These are phyloP conservation scores for Auricularia auricula-judae DNA, from an alignment of 768 basidiomycete species.

Conservation along the genomic window DNA sequence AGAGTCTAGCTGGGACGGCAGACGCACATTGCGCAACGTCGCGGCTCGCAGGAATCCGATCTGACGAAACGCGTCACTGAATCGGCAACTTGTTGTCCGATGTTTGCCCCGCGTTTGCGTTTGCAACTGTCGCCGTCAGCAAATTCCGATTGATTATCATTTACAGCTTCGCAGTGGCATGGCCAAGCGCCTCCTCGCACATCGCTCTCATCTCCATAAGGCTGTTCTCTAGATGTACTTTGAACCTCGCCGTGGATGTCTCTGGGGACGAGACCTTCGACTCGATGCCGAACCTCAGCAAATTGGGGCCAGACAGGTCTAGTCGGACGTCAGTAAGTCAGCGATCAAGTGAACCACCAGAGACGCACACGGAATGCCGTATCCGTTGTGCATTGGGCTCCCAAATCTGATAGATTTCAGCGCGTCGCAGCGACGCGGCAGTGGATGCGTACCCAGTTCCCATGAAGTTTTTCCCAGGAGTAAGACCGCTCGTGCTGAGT, in stretches of 20 bases:
- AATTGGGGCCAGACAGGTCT: slow-evolving; percentile 73
- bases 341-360: background rate
- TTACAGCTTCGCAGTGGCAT: too few species aligned
- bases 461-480: slow-evolving; percentile 73
- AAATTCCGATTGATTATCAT: too few species aligned
- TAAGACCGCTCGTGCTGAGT: slow-evolving; percentile 81
- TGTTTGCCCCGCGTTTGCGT: too few species aligned
- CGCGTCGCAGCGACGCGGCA: background rate
- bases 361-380: slow-evolving; percentile 83
- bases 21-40: too few species aligned
- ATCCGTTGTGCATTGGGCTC: slow-evolving; percentile 69
- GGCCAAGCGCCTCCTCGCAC: slow-evolving; percentile 25
- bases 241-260: slow-evolving; percentile 66
- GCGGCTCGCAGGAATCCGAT: too few species aligned
- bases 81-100: too few species aligned
- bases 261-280: slow-evolving; percentile 60
- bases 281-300: slow-evolving; percentile 89
- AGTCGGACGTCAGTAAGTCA: slow-evolving; percentile 9
- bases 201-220: slow-evolving; percentile 58
- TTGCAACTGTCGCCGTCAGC: too few species aligned
- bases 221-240: slow-evolving; percentile 46
- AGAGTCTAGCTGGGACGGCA: too few species aligned
- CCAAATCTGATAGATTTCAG: slow-evolving; percentile 49
- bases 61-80: too few species aligned
- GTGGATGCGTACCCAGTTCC: slow-evolving; percentile 60